Conservation (phyloP, 306 rosid species). For the Castanea crenata region DNA sequence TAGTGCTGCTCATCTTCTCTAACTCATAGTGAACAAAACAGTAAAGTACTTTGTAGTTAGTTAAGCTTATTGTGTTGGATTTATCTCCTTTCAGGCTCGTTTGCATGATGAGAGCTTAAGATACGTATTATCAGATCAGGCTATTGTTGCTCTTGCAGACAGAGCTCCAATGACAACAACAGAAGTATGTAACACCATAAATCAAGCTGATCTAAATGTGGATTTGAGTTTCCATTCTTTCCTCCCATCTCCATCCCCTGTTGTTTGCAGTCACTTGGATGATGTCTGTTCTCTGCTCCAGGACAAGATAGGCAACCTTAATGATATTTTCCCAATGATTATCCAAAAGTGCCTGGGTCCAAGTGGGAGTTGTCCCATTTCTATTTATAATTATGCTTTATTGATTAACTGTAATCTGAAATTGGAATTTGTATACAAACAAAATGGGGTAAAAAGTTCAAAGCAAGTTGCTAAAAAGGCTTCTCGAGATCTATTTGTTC, state of each 20-base stretch:
- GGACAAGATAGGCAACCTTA: constrained; percentile 42
- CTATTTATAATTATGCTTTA: constrained; percentile 71
- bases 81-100: constrained; percentile 75
- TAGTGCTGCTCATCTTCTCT: background rate
- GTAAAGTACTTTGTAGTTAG: constrained; percentile 10
- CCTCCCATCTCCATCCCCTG: constrained; percentile 64
- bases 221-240: constrained; percentile 47
- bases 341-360: constrained; percentile 84
- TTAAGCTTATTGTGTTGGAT: constrained; percentile 22
- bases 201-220: constrained; percentile 51
- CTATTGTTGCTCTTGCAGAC: constrained; percentile 71
- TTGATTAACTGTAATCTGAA: constrained; percentile 55
- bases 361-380: constrained; percentile 73
- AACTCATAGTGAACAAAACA: constrained; percentile 6
- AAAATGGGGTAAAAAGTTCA: constrained; percentile 40
- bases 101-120: constrained; percentile 90
- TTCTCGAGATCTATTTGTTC: constrained; percentile 84
- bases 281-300: constrained; percentile 60
- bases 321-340: constrained; percentile 51
- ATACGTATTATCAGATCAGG: constrained; percentile 82
- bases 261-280: constrained; percentile 68
- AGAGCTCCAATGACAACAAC: constrained; percentile 35
- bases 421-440: constrained; percentile 46
- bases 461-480: constrained; percentile 56
- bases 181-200: constrained; percentile 50